Evolutionary conservation across 495 filamentous ascomycete species (phyloP), one percentile per base, ranked within the genome.

Genomic region (Annulohypoxylon moriforme): DNA sequence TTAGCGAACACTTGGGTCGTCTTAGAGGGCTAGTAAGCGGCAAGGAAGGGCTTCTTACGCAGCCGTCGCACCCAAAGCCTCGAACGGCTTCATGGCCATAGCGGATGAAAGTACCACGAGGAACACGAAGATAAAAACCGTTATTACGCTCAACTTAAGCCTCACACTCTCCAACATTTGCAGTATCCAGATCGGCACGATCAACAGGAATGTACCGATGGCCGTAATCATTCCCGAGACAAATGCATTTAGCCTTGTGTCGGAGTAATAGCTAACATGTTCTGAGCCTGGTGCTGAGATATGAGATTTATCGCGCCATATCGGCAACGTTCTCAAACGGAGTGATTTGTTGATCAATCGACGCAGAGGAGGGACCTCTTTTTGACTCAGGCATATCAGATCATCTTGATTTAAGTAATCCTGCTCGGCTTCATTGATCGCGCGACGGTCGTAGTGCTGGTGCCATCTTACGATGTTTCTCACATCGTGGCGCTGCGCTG

Each of bases 11-110:
- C 11, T 1, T 38, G 11, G n/a, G 22, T 52, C 1, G 18, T 13
- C 14, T 1, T n/a, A 38, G 13, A 0, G 6, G 4, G 16, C 24
- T n/a, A 25, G 33, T 42, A 6, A 29, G 27, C 27, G 13, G 34
- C 3, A 38, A 3, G 13, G 7, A 38, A 0, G 2, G 34, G n/a
- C 22, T 38, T 65, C 72, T 65, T 74, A 77, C 72, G 76, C 79
- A 58, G 79, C 79, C 18, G 77, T 78, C 14, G 78, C 78, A 11
- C 69, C 77, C 20, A 81, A 47, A 44, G 69, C 64, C 34, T 80
- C 78, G 60, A 70, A 78, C n/a, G 78, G 74, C 47, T 74, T 77
- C 14, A 74, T 71, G 14, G 64, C 66, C 36, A 74, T 75, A 7
- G 70, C 52, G 49, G 68, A 69, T n/a, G 57, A 62, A 8, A 79